Base-by-base conservation (phyloP, 148 eudicot genomes). In the Camellia granthamiana region DNA sequence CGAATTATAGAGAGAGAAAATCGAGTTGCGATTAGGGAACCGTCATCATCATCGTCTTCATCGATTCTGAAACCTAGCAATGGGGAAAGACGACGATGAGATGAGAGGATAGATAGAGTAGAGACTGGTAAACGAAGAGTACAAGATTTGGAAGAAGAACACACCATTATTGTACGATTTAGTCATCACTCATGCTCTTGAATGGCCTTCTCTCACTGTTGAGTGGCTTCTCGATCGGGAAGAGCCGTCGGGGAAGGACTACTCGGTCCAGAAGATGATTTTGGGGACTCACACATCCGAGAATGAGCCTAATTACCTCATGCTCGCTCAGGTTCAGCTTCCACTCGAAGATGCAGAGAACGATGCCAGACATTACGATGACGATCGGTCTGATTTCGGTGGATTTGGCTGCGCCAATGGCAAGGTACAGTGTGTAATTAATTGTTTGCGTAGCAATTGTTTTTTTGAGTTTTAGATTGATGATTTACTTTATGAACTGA, bases 131-230 rank as follows among this genome's bases (percentile, higher is more conserved):
- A 92, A 92, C 78, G 97, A 94, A 70, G 98, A 94, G 80, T 94
- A 91, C 89, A 92, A 92, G 85, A 91, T 90, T 59, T 94, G 98
- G 98, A 94, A 94, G 84, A 94, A 92, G 86, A 92, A 92, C 82
- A 88, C 97, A 0, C 97, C 98, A 0, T 92, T 92, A 58, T 76
- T 94, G 42, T 94, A 94, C 81, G 98, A 94, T 88, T 80, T 94
- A 81, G 90, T 92, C 44, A 86, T 92, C 55, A 92, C 97, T 0
- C 97, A 92, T 51, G 97, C 95, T 23, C 92, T 94, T 7, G 97
- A 92, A 64, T 94, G 97, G 98, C 98, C 98, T 0, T 94, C 98
- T 1, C 93, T 94, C 78, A 94, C 98, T 59, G 98, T 94, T 44
- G 97, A 94, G 84, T 94, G 97, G 98, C 92, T 94, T 13, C 97